A percentile compares a stretch with the other conserved stretches of the same genome.
Conservation (phyloP, 441 rosid species). For the Jatropha podagrica region DNA sequence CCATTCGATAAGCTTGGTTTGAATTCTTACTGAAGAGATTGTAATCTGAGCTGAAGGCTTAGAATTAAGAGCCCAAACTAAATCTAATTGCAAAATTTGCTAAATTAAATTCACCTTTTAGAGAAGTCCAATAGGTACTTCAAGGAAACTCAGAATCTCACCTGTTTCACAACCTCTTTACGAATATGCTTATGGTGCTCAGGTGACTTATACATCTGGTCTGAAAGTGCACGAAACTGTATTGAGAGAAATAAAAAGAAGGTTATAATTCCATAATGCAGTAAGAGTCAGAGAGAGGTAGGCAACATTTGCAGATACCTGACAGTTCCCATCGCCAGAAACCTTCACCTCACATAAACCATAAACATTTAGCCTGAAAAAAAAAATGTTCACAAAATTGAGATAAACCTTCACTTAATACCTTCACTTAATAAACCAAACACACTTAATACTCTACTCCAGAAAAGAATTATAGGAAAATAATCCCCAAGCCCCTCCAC, state of each 20-base stretch:
- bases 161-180: conserved; percentile 86
- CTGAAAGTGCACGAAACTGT: conserved; percentile 96
- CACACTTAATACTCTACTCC: conserved; percentile 3
- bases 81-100: background rate
- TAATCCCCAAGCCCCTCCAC: background rate
- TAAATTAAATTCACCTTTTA: background rate
- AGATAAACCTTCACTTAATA: conserved; percentile 14
- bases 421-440: conserved; percentile 8
- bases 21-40: background rate
- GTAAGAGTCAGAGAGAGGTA: conserved; percentile 6
- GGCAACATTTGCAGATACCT: conserved; percentile 44
- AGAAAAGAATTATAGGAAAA: background rate
- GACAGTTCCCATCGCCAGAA: conserved; percentile 97
- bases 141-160: conserved; percentile 21
- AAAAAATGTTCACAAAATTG: conserved; percentile 16
- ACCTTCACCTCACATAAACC: conserved; percentile 85
- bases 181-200: conserved; percentile 91
- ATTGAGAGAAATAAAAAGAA: conserved; percentile 11
- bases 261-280: background rate
- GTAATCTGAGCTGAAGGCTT: background rate
- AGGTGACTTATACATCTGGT: conserved; percentile 81
- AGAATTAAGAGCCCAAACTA: background rate
- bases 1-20: background rate
- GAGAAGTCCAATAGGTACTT: conserved; percentile 8
- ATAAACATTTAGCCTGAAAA: conserved; percentile 66